Percentiles rank a stretch among this genome's conserved stretches.
Evolutionary conservation across 2,329 filamentous ascomycete species (phyloP).

Genomic region (Acephala macrosclerotiorum): DNA sequence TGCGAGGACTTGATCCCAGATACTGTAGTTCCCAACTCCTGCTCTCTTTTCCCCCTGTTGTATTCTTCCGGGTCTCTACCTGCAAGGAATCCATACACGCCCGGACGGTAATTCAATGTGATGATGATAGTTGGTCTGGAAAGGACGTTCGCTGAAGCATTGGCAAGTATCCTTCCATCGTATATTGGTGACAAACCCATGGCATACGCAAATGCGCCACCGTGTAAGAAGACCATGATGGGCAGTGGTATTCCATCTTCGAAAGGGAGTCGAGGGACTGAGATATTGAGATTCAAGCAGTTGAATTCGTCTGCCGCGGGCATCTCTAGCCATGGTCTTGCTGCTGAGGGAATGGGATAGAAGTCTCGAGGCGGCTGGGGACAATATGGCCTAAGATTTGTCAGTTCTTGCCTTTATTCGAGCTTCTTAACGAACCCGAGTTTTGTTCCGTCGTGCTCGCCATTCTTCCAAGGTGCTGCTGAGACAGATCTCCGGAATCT

Average conservation of each 20-base stretch:
- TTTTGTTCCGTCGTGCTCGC: too few species aligned
- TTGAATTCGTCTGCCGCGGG: neutral
- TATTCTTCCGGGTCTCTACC: conserved; percentile 20
- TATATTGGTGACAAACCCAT: neutral
- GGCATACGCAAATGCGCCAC: neutral
- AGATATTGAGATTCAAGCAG: neutral
- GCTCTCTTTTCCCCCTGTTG: conserved; percentile 22
- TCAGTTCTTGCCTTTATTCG: too few species aligned
- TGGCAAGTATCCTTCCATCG: neutral
- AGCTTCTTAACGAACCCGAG: too few species aligned
- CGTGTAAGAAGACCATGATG: neutral
- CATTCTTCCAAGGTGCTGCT: too few species aligned
- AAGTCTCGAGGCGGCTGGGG: too few species aligned
- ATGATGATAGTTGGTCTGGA: neutral
- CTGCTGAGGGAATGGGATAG: too few species aligned
- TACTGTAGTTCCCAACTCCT: conserved; percentile 55
- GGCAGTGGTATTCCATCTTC: neutral
- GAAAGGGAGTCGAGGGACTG: conserved; percentile 3
- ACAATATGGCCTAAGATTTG: too few species aligned
- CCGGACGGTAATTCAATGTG: neutral
- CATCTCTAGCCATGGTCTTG: too few species aligned
- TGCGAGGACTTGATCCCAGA: conserved; percentile 60
- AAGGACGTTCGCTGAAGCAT: neutral
- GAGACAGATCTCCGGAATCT: too few species aligned
- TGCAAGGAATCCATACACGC: neutral